Evolutionary conservation across 2,329 filamentous ascomycete genomes (phyloP), one percentile per base, ranked within the genome.

Genomic region (Fusarium praegraminearum): DNA sequence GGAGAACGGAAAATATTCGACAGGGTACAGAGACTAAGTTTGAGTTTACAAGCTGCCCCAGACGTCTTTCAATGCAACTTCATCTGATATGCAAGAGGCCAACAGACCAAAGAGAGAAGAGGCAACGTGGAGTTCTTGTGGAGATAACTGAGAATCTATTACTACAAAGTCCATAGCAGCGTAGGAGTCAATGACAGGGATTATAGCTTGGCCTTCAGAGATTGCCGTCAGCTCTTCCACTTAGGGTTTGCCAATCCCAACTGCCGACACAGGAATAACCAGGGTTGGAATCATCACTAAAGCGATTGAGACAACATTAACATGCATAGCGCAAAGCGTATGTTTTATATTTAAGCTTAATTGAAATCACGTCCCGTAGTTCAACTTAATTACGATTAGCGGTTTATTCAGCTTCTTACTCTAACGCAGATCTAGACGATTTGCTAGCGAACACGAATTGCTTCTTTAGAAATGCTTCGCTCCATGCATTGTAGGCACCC

Each of bases 381-480:
- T 9, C 5, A n/a, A 5, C 18, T 8, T 4, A 1, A 33, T 18
- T n/a, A 18, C 5, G 11, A 4, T 9, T 38, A n/a, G 1, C 11
- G 4, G 5, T 11, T 18, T n/a, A n/a, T 7, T 9, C n/a, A 38
- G 35, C 8, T 11, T 38, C 4, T 11, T 38, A 3, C 35, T 5
- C n/a, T 12, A 3, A 38, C 10, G 18, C 9, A 12, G 5, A 6
- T 38, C 18, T 20, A 4, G 11, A 20, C 5, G 12, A 3, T 38
- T n/a, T 12, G 18, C 5, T 38, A 11, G 35, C 5, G 4, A 15
- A 24, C 15, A 24, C 8, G 0, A 8, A 24, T 22, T 15, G 13
- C 12, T 9, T 1, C 15, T 16, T 7, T 9, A 24, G 15, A 22
- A 16, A 16, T 15, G 9, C 13, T 43, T 3, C 15, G 9, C 13